Evolutionary conservation across 176 grass and related monocot species (phyloP), one percentile per base, ranked within the genome.

Genomic region (Aegilops longissima): DNA sequence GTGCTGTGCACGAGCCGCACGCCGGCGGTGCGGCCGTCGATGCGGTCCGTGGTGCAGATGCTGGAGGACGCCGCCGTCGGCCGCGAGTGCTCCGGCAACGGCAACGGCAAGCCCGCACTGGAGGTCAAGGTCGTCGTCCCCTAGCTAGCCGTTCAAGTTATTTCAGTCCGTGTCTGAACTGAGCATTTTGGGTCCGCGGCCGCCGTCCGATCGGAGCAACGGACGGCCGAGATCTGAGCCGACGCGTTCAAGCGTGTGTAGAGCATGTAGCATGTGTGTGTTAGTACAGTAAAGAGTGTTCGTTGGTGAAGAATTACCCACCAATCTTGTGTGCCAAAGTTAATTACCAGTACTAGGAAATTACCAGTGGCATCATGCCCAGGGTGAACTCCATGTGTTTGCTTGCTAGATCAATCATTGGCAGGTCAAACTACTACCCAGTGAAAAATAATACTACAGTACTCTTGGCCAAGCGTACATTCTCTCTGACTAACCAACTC

Each of bases 21-120:
- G 11, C 97, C 97, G 42, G 76, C 94, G 29, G 85, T 83, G 82
- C 64, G 97, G 35, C 97, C 97, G 9, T 94, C 94, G 42, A 96
- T 99, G 97, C 84, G 97, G 47, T 67, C 87, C 27, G 97, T 99
- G 31, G 92, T 99, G 82, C 97, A 96, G 83, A 91, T 96, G 97
- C 88, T 99, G 5, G 94, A 99, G 88, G 97, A 94, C 61, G 94
- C 76, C 1, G 90, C 36, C 6, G 39, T 77, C 13, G 73, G 71
- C 13, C 67, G 67, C 14, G n/a, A 1, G 5, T 5, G 29, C 18
- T 20, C 51, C 5, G n/a, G 0, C 13, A 83, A 91, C 5, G n/a
- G 0, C 14, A 84, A 91, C 5, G n/a, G 0, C 14, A 84, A 91
- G 81, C 36, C 70, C 0, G 21, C 0, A 7, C 2, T 90, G 33